Conservation (phyloP, 306 rosid genomes). For the Fragaria iinumae region DNA sequence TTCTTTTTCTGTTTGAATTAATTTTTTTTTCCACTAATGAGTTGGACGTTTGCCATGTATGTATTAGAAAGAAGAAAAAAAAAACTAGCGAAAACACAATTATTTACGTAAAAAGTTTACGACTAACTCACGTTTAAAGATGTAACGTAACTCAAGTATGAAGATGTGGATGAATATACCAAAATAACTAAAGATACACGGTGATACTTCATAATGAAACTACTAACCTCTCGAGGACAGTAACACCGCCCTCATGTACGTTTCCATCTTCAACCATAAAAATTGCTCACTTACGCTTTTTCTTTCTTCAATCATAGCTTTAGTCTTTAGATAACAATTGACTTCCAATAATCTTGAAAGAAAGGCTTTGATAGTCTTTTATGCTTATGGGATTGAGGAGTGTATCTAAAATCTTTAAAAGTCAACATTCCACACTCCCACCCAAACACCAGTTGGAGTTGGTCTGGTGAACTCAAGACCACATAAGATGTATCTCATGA, state of each 20-base stretch:
- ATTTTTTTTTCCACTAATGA: background rate
- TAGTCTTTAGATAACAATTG: background rate
- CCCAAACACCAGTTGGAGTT: background rate
- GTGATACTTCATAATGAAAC: too few relatives aligned
- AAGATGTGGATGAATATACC: too few relatives aligned
- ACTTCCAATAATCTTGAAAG: background rate
- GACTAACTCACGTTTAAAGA: too few relatives aligned
- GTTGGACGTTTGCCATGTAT: slow-evolving; percentile 1
- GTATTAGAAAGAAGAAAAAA: too few relatives aligned
- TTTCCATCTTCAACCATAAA: background rate
- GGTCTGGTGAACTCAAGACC: background rate
- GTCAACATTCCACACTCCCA: background rate
- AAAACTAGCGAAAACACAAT: too few relatives aligned
- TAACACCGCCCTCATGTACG: too few relatives aligned
- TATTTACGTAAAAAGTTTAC: too few relatives aligned
- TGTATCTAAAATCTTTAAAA: background rate
- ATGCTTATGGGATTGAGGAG: background rate
- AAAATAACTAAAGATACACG: too few relatives aligned
- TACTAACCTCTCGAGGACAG: too few relatives aligned
- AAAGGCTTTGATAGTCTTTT: background rate
- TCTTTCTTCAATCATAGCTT: background rate
- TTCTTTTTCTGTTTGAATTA: background rate
- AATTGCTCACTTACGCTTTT: background rate
- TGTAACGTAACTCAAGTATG: too few relatives aligned
- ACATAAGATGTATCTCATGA: slow-evolving; percentile 4